Evolutionary conservation across 1,139 yeast species (phyloP), one percentile per base, ranked within the genome.

Genomic region (Yamadazyma atlantica): DNA sequence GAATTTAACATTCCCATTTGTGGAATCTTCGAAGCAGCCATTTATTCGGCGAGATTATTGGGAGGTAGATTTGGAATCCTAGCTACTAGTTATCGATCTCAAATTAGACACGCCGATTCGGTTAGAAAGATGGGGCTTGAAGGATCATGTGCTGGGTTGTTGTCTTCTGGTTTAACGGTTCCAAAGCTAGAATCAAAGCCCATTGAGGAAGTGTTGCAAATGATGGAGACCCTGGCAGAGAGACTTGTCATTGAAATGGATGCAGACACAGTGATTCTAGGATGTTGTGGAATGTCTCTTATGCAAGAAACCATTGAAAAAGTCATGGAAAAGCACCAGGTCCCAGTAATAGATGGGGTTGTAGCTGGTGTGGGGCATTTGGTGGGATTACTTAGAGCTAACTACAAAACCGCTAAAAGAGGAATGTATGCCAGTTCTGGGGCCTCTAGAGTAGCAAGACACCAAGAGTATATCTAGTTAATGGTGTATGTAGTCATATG

Each of bases 241-340:
- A 39, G 22, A 11, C 41, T 60, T 17, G 62, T 60, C 5, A 46
- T 45, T 7, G 53, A 56, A 18, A 35, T 37, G 10, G 58, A 58
- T 24, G 64, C 64, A 3, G 66, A 60, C 45, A 48, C 48, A 6
- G 33, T 60, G 11, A 49, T 60, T 8, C 39, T 60, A 8, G 66
- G 66, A 4, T 60, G 66, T 46, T 63, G 64, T 32, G 66, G 66
- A 9, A 60, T 60, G 66, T 46, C 58, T 3, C 64, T 59, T 37
- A 58, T 60, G 62, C 55, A 54, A 30, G 36, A 38, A 4, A 61
- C 64, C 1, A 62, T 60, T 9, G 53, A 51, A 15, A 38, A 44
- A 1, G 54, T 59, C 8, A 62, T 60, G 1, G 32, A 33, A 15
- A 39, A 42, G 11, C 33, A 40, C 15, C 46, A 47, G 11, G 55